These are phyloP conservation scores for Russula dissimulans DNA, from an alignment of 768 basidiomycete genomes.

Conservation along the genomic window DNA sequence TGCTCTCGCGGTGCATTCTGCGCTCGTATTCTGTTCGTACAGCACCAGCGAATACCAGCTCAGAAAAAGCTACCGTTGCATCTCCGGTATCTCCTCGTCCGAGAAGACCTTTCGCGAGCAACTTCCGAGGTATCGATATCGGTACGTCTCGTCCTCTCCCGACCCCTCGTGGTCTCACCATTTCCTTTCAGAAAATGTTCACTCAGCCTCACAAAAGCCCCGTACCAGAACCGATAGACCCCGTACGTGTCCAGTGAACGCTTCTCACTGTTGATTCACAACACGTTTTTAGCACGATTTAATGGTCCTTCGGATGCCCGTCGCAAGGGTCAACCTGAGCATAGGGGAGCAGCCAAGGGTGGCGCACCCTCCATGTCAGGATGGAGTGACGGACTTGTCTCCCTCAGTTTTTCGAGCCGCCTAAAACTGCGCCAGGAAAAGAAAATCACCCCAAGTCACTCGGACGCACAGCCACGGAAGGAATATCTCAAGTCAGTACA, in stretches of 20 bases:
- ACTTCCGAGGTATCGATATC: slow-evolving; percentile 15
- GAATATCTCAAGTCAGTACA: too few species aligned
- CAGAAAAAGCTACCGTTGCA: not conserved
- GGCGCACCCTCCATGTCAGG: not conserved
- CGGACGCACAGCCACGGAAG: too few species aligned
- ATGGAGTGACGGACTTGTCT: slow-evolving; percentile 7
- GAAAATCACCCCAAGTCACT: too few species aligned
- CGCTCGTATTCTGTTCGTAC: slow-evolving; percentile 2
- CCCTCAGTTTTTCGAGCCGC: slow-evolving; percentile 3
- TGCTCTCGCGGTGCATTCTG: not conserved
- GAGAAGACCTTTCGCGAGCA: slow-evolving; percentile 8
- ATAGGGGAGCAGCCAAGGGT: not conserved
- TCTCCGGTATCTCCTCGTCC: not conserved
- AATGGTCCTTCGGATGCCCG: not conserved
- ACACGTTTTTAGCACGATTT: not conserved
- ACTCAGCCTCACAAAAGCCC: not conserved
- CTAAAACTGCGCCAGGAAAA: not conserved
- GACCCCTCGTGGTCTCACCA: not conserved
- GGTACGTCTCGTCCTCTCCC: not conserved
- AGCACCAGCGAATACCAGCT: too few species aligned
- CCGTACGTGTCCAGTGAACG: not conserved
- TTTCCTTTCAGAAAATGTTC: slow-evolving; percentile 8
- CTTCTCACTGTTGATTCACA: not conserved
- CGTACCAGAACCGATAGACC: not conserved
- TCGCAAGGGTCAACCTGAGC: not conserved